phyloP scores from a whole-genome alignment of 2,329 filamentous ascomycete species.

The Phaeosphaeriaceae sp. region DNA sequence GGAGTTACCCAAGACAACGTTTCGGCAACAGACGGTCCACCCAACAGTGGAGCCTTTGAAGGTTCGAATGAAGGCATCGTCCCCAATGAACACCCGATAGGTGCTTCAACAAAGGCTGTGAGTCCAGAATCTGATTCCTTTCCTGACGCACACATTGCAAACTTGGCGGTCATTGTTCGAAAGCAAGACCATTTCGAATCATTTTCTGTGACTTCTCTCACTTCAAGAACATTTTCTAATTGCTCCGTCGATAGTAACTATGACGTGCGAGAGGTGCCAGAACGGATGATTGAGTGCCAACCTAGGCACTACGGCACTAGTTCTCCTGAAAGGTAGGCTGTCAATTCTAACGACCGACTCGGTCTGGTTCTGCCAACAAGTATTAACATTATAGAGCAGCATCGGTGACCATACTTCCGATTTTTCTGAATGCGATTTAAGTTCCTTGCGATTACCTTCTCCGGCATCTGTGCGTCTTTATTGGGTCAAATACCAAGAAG shows the following conservation, averaged over 20 bases:
- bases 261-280: constrained; percentile 57
- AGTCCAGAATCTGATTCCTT: constrained; percentile 54
- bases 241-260: constrained; percentile 60
- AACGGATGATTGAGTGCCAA: constrained; percentile 49
- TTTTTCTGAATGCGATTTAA: constrained; percentile 24
- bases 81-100: constrained; percentile 34
- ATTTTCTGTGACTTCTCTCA: constrained; percentile 37
- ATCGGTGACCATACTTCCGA: constrained; percentile 26
- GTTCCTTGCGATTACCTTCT: constrained; percentile 23
- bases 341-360: background rate
- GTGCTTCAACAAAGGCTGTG: constrained; percentile 40
- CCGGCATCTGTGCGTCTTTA: constrained; percentile 46
- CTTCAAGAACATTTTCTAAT: constrained; percentile 60
- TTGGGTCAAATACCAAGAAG: constrained; percentile 59
- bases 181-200: constrained; percentile 45
- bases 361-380: background rate
- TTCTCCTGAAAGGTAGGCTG: constrained; percentile 40
- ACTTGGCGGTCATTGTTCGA: constrained; percentile 61
- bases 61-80: constrained; percentile 26
- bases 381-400: constrained; percentile 20
- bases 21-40: constrained; percentile 16
- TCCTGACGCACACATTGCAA: constrained; percentile 59
- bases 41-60: constrained; percentile 30
- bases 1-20: constrained; percentile 20
- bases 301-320: constrained; percentile 43